These are phyloP conservation scores for Alternaria novae-zelandiae DNA, from an alignment of 2,329 filamentous ascomycete species.

Conservation along the genomic window DNA sequence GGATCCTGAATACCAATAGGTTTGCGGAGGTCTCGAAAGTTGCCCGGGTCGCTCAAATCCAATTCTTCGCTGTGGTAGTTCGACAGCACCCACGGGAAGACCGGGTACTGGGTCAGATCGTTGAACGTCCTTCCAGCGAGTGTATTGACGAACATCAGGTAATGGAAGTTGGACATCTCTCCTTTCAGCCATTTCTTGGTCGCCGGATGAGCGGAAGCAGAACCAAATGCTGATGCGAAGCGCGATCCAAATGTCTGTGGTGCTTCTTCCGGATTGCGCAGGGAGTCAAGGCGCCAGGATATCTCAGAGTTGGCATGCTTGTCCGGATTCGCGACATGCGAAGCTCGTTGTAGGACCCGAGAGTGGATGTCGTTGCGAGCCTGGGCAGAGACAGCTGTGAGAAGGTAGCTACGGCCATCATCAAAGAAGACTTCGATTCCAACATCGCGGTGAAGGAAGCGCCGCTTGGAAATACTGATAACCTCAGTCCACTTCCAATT, in stretches of 20 bases:
- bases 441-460: conserved; percentile 94
- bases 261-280: conserved; percentile 70
- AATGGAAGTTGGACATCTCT: conserved; percentile 98
- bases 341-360: conserved; percentile 78
- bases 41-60: conserved; percentile 81
- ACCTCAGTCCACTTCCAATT: conserved; percentile 95
- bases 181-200: conserved; percentile 91
- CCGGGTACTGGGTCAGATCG: conserved; percentile 95
- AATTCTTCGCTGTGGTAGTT: conserved; percentile 95
- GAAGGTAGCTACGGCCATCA: conserved; percentile 90
- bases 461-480: conserved; percentile 92
- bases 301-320: conserved; percentile 81
- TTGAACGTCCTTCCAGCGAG: conserved; percentile 98
- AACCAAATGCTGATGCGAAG: conserved; percentile 90
- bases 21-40: conserved; percentile 89
- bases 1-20: conserved; percentile 93
- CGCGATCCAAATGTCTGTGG: conserved; percentile 79
- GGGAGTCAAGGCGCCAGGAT: conserved; percentile 86
- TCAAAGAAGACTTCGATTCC: conserved; percentile 98
- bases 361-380: conserved; percentile 81
- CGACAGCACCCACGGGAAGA: conserved; percentile 96
- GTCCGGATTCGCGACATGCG: conserved; percentile 75
- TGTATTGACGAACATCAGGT: conserved; percentile 97
- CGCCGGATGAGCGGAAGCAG: conserved; percentile 79
- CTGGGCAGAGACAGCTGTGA: conserved; percentile 78